These are phyloP conservation scores for Globisporangium heterothallicum DNA, from an alignment of 352 stramenopile genomes.

Conservation along the genomic window DNA sequence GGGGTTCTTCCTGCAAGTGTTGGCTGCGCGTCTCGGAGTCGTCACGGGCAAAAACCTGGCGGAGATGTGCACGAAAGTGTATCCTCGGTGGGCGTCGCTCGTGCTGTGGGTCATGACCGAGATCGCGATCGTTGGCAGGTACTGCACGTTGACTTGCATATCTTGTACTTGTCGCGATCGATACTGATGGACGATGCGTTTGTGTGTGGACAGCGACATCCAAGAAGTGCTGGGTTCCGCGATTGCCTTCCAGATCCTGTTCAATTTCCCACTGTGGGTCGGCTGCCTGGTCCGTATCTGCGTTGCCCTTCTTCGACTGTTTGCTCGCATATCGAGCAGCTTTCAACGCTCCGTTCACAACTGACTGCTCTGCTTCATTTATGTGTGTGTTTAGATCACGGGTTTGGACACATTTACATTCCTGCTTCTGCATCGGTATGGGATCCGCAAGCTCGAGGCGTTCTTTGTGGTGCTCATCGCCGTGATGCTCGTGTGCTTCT, in stretches of 20 bases:
- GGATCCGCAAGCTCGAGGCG: slow-evolving; percentile 90
- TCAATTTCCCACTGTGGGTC: slow-evolving; percentile 85
- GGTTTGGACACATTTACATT: slow-evolving; percentile 93
- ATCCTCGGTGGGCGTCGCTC: slow-evolving; percentile 69
- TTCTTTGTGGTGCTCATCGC: slow-evolving; percentile 91
- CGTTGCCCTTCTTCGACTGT: neutral
- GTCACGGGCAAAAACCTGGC: slow-evolving; percentile 91
- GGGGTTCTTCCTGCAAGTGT: slow-evolving; percentile 90
- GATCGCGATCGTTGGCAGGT: slow-evolving; percentile 81
- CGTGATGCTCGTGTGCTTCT: slow-evolving; percentile 93
- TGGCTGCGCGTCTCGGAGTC: slow-evolving; percentile 90
- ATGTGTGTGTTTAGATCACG: slow-evolving; percentile 36
- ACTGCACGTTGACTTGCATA: neutral
- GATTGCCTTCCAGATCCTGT: slow-evolving; percentile 90
- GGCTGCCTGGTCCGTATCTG: slow-evolving; percentile 71
- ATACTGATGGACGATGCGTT: no score
- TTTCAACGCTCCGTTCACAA: no score
- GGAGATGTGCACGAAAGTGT: slow-evolving; percentile 78
- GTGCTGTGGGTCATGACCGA: slow-evolving; percentile 91
- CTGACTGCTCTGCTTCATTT: no score
- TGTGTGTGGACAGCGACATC: slow-evolving; percentile 67
- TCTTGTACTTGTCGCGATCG: no score
- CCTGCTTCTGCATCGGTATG: slow-evolving; percentile 88
- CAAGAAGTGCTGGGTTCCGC: slow-evolving; percentile 91
- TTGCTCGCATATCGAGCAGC: neutral